Evolutionary conservation across 441 rosid genomes (phyloP), one percentile per base, ranked within the genome.

Genomic region (Populus tomentosa): DNA sequence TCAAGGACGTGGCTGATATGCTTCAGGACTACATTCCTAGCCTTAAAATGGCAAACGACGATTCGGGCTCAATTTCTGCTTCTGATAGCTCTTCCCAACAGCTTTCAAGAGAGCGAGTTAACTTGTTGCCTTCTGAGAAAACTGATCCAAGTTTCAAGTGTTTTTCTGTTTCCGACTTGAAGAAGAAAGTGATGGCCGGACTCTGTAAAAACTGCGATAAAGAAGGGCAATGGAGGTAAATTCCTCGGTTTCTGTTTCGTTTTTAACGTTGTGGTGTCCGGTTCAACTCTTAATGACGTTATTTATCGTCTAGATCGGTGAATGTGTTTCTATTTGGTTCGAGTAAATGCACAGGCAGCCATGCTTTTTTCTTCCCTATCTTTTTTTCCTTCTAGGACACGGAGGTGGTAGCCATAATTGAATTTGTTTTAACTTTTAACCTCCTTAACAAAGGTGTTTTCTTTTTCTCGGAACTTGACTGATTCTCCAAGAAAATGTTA

Each of bases 141-240:
- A 88, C 90, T 35, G 85, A 85, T 77, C 89, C 88, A 66, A 84
- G 84, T 28, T 89, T 95, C 84, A 91, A 87, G 82, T 95, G 99
- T 79, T 95, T 95, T 88, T 91, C 96, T 7, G 98, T 95, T 80
- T 89, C 94, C 4, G 99, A 93, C 82, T 83, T 95, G 89, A 95
- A 89, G 92, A 92, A 89, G 92, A 95, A 92, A 75, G 93, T 95
- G 67, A 84, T 87, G 89, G 93, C 97, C 3, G 95, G 98, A 10
- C 85, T 94, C 38, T 81, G 88, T 82, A 91, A 88, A 87, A 92
- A 86, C 82, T 85, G 91, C 81, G 88, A 87, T 56, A 90, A 87
- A 73, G 92, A 90, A 89, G 98, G 97, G 73, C 96, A 87, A 35
- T 95, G 98, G 98, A 93, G 98, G 98, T 94, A 85, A 88, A 79